Evolutionary conservation across 345 rosid species (phyloP), one percentile per base, ranked within the genome.

Genomic region (Eucalyptus sideroxylon): DNA sequence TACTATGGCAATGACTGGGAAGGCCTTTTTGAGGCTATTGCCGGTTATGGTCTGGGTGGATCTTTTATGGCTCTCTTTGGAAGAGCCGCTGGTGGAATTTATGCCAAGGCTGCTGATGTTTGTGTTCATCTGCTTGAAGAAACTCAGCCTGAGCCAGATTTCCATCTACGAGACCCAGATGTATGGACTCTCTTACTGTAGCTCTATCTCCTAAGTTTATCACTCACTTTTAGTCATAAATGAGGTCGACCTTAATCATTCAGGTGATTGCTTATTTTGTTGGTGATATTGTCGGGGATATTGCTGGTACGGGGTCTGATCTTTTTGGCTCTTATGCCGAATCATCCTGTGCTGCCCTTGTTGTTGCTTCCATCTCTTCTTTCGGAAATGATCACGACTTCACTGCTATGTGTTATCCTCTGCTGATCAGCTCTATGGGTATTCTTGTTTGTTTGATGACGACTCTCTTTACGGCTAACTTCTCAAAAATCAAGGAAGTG

Each of bases 321-420:
- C 44, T 55, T 50, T 88, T 55, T 81, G 87, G 87, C 40, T 88
- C 89, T 34, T 88, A 88, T 14, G 87, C 87, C 16, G 53, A 53
- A 80, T 50, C 89, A 49, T 88, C 89, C 51, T 88, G 89, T 1
- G 77, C 89, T 51, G 89, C 89, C 17, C 89, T 88, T 88, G 87
- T 88, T 40, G 87, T 81, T 80, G 89, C 89, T 53, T 88, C 89
- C 87, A 88, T 81, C 87, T 88, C 89, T 80, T 88, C 89, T 15
- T 88, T 88, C 17, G 77, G 87, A 53, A 88, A 55, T 15, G 26
- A 81, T 17, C 87, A 55, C 19, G 45, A 88, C 67, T 81, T 88
- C 87, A 53, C 87, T 53, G 53, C 87, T 24, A 88, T 81, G 89
- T 81, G 89, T 40, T 88, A 51, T 55, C 89, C 89, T 2, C 53